These are phyloP conservation scores for Talaromyces pinophilus DNA, from an alignment of 2,329 filamentous ascomycete species.

Conservation along the genomic window DNA sequence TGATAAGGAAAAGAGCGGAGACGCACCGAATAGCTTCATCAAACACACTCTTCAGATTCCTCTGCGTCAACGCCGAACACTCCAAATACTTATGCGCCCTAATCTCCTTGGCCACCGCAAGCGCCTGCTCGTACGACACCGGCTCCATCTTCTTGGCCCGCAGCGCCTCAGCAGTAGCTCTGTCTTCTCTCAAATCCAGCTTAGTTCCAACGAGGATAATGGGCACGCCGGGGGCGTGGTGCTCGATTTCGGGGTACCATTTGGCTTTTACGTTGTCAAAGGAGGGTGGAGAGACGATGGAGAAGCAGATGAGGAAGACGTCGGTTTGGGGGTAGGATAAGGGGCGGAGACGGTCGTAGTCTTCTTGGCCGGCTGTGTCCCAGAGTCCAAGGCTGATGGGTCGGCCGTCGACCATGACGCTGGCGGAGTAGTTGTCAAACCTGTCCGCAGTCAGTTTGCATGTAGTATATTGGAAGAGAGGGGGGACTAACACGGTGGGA, in stretches of 20 bases:
- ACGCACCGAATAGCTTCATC: slow-evolving; percentile 95
- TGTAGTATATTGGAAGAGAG: background rate
- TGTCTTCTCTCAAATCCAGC: slow-evolving; percentile 90
- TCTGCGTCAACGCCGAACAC: slow-evolving; percentile 93
- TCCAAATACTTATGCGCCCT: slow-evolving; percentile 96
- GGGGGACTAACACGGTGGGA: slow-evolving; percentile 69
- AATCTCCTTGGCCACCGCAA: slow-evolving; percentile 89
- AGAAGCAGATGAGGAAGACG: slow-evolving; percentile 98
- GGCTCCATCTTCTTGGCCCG: slow-evolving; percentile 93
- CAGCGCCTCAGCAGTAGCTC: slow-evolving; percentile 75
- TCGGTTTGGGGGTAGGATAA: slow-evolving; percentile 98
- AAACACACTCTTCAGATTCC: slow-evolving; percentile 97
- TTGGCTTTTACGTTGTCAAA: slow-evolving; percentile 99
- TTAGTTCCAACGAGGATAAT: slow-evolving; percentile 98
- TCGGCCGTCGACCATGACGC: slow-evolving; percentile 98
- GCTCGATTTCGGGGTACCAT: slow-evolving; percentile 98
- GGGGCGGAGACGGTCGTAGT: slow-evolving; percentile 92
- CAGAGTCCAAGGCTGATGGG: slow-evolving; percentile 94
- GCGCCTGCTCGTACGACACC: slow-evolving; percentile 91
- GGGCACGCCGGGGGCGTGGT: slow-evolving; percentile 91
- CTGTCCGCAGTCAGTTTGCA: slow-evolving; percentile 47
- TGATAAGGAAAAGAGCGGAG: background rate
- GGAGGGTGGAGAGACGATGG: slow-evolving; percentile 93
- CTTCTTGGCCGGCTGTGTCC: slow-evolving; percentile 98
- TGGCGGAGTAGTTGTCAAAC: slow-evolving; percentile 98